phyloP scores from a whole-genome alignment of 768 basidiomycete genomes.

The Rhizopogon salebrosus region DNA sequence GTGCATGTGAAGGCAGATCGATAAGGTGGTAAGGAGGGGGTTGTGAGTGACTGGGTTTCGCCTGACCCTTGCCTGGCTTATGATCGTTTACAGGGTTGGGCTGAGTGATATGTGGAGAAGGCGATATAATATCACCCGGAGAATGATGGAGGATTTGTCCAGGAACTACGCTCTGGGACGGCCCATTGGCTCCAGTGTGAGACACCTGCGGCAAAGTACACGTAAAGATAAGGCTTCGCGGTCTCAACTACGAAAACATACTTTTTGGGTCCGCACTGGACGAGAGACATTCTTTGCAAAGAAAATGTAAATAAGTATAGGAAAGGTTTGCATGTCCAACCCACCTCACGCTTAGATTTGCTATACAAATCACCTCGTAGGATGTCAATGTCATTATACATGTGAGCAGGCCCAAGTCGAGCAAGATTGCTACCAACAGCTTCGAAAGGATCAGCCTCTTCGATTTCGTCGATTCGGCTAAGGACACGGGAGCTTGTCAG shows the following conservation, averaged over 20 bases:
- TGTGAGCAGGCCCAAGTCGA: conserved; percentile 8
- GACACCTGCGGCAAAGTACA: conserved; percentile 8
- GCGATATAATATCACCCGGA: background rate
- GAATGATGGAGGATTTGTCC: conserved; percentile 44
- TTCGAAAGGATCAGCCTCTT: conserved; percentile 71
- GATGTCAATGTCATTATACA: background rate
- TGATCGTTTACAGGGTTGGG: conserved; percentile 1
- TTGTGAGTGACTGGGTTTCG: conserved; percentile 8
- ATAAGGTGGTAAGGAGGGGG: conserved; percentile 8
- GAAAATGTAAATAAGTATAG: conserved; percentile 4
- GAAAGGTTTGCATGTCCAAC: conserved; percentile 7
- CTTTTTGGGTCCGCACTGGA: conserved; percentile 12
- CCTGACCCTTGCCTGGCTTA: conserved; percentile 1
- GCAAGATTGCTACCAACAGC: conserved; percentile 34
- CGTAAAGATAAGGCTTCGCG: conserved; percentile 8
- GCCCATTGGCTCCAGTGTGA: conserved; percentile 17
- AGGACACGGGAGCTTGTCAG: conserved; percentile 30
- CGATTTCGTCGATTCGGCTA: conserved; percentile 74
- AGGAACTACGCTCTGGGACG: conserved; percentile 46
- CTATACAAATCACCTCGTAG: conserved; percentile 1
- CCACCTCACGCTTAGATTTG: conserved; percentile 15
- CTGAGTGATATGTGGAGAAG: background rate
- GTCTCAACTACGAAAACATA: conserved; percentile 8
- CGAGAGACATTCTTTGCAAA: conserved; percentile 11
- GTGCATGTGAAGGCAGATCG: background rate